A percentile compares a stretch with the other conserved stretches of the same genome.
These are phyloP conservation scores for Fusarium beomiforme DNA, from an alignment of 2,329 filamentous ascomycete species.

Conservation along the genomic window DNA sequence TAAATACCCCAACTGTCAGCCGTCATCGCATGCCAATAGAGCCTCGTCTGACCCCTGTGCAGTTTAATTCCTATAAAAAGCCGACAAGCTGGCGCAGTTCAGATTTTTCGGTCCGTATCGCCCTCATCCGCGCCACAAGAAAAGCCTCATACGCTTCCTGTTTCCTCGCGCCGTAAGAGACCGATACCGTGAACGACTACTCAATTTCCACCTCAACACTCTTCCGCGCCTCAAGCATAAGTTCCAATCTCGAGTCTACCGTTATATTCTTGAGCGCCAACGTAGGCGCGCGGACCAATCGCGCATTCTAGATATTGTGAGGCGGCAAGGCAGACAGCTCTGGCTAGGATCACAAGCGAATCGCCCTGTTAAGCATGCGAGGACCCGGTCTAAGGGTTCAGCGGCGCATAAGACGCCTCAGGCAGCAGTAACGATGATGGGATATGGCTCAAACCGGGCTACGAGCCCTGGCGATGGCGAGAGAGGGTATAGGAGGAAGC, in stretches of 20 bases:
- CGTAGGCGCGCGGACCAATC: slow-evolving; percentile 60
- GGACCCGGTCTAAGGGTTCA: slow-evolving; percentile 45
- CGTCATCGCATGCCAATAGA: slow-evolving; percentile 13
- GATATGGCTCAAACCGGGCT: slow-evolving; percentile 46
- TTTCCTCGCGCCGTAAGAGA: slow-evolving; percentile 72
- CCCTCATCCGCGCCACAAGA: slow-evolving; percentile 54
- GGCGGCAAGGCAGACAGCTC: slow-evolving; percentile 56
- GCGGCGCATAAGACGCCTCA: slow-evolving; percentile 45
- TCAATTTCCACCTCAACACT: slow-evolving; percentile 78
- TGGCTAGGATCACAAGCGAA: slow-evolving; percentile 52
- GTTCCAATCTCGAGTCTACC: slow-evolving; percentile 81
- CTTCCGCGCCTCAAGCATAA: slow-evolving; percentile 76
- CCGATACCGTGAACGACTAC: slow-evolving; percentile 72
- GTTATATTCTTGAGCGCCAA: slow-evolving; percentile 74
- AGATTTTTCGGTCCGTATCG: slow-evolving; percentile 51
- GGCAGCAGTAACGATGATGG: slow-evolving; percentile 35
- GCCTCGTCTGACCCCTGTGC: slow-evolving; percentile 19
- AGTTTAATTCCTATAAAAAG: slow-evolving; percentile 4
- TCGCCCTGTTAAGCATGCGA: slow-evolving; percentile 46
- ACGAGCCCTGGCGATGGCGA: slow-evolving; percentile 55
- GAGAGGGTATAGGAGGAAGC: slow-evolving; percentile 78
- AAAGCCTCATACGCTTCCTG: slow-evolving; percentile 70
- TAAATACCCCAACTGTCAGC: slow-evolving; percentile 17
- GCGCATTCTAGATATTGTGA: slow-evolving; percentile 56
- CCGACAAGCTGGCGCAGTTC: slow-evolving; percentile 57